phyloP scores from a whole-genome alignment of 371 early-diverging fungal genomes.

The Nosema muscidifuracis region DNA sequence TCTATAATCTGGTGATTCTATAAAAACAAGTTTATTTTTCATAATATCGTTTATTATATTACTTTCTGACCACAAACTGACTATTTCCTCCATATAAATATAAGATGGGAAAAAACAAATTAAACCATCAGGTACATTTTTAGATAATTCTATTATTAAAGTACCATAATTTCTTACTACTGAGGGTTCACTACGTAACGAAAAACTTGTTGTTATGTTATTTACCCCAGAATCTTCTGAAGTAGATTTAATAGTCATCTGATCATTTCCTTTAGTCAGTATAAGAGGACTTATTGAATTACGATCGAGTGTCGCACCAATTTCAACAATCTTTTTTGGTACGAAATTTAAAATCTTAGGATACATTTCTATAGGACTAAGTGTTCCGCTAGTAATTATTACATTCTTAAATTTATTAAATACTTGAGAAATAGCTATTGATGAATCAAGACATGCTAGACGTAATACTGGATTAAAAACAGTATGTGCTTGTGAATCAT shows the following conservation, averaged over 20 bases:
- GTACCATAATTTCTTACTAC: slow-evolving; percentile 97
- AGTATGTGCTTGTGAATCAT: slow-evolving; percentile 77
- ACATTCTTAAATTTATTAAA: slow-evolving; percentile 88
- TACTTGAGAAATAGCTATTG: slow-evolving; percentile 86
- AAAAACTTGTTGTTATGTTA: slow-evolving; percentile 84
- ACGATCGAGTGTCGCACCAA: slow-evolving; percentile 78
- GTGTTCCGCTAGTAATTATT: slow-evolving; percentile 94
- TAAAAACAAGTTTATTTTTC: slow-evolving; percentile 91
- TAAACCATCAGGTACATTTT: slow-evolving; percentile 90
- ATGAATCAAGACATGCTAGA: slow-evolving; percentile 82
- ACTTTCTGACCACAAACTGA: slow-evolving; percentile 92
- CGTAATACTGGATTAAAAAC: slow-evolving; percentile 70
- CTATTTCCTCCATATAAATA: slow-evolving; percentile 94
- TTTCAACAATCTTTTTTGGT: slow-evolving; percentile 72
- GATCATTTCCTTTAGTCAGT: slow-evolving; percentile 64
- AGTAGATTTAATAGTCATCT: slow-evolving; percentile 56
- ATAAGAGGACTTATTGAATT: slow-evolving; percentile 87
- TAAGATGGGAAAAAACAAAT: slow-evolving; percentile 98
- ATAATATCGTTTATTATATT: slow-evolving; percentile 68
- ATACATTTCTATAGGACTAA: slow-evolving; percentile 95
- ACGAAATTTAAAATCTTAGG: slow-evolving; percentile 86
- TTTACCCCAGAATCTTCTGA: slow-evolving; percentile 5
- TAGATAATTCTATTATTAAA: slow-evolving; percentile 82
- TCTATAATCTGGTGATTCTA: slow-evolving; percentile 95
- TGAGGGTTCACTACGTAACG: slow-evolving; percentile 89